These are phyloP conservation scores for Elsinoe batatas DNA, from an alignment of 2,329 filamentous ascomycete species.

Conservation along the genomic window DNA sequence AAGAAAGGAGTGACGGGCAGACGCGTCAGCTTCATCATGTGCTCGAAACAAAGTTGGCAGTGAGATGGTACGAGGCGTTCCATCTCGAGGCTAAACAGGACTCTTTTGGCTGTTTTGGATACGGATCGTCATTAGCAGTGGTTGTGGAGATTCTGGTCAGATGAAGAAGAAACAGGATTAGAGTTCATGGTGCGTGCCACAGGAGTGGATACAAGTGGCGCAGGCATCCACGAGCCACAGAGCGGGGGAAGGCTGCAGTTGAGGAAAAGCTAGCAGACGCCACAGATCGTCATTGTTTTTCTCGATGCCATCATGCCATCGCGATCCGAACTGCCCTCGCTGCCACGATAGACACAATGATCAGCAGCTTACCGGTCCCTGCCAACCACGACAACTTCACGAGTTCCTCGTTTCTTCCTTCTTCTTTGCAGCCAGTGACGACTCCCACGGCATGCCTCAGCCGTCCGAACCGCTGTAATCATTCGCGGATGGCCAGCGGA, in stretches of 20 bases:
- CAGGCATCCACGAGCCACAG: background rate
- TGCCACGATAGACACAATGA: constrained; percentile 5
- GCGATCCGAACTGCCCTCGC: background rate
- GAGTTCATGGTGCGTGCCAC: no score
- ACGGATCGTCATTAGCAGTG: background rate
- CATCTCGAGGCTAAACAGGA: background rate
- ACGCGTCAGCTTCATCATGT: constrained; percentile 6
- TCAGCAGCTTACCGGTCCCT: constrained; percentile 1
- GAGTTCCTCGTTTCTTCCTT: background rate
- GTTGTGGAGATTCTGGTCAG: background rate
- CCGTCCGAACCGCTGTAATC: background rate
- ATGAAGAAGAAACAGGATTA: background rate
- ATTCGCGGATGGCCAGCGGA: background rate
- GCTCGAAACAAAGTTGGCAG: background rate
- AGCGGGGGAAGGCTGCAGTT: background rate
- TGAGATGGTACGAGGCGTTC: background rate
- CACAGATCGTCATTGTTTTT: constrained; percentile 1
- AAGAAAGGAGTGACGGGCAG: background rate
- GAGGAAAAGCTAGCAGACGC: background rate
- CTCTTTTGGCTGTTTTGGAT: background rate
- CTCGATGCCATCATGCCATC: background rate
- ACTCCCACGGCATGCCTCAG: background rate
- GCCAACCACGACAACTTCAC: background rate
- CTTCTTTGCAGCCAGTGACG: background rate
- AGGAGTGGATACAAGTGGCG: background rate